Evolutionary conservation across 495 filamentous ascomycete genomes (phyloP), one percentile per base, ranked within the genome.

Genomic region (Aspergillus sparsus): DNA sequence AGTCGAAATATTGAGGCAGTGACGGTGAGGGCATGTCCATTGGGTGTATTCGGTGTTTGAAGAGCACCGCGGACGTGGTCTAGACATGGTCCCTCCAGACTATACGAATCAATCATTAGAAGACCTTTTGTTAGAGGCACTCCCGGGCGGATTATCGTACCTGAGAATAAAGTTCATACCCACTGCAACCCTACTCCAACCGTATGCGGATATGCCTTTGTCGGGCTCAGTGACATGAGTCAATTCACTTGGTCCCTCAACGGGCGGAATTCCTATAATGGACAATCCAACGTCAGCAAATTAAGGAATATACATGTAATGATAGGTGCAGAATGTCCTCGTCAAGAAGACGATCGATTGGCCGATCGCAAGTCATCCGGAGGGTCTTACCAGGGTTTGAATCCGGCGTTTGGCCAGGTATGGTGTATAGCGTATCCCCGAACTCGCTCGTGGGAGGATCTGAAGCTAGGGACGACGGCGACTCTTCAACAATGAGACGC

Each of bases 161-260:
- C 41, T 46, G 11, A 56, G 39, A 15, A 56, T 56, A 21, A 56
- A 56, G 18, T 56, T 56, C 53, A 56, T 56, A n/a, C 18, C 53
- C 6, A 33, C 21, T 1, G 46, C 53, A 11, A 56, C 53, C 10
- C 46, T 42, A 9, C 51, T 35, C 5, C 18, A 16, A 21, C 36
- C 21, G 21, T 27, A 27, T 27, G 21, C 3, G 21, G 21, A 27
- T 27, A 27, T 39, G 3, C 37, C 50, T 15, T 34, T 15, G 18
- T 11, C 47, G 18, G 47, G 8, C 37, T 9, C n/a, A n/a, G 37
- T n/a, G 37, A 3, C 3, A 4, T 41, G 37, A 27, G 21, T 27
- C 21, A 27, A 3, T 27, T 3, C 21, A 3, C 1, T 27, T 27
- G 1, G 21, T 27, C 21, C 21, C 21, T 27, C 1, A 27, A 3